Evolutionary conservation across 2,329 filamentous ascomycete species (phyloP), one percentile per base, ranked within the genome.

Genomic region (Geosmithia morbida): DNA sequence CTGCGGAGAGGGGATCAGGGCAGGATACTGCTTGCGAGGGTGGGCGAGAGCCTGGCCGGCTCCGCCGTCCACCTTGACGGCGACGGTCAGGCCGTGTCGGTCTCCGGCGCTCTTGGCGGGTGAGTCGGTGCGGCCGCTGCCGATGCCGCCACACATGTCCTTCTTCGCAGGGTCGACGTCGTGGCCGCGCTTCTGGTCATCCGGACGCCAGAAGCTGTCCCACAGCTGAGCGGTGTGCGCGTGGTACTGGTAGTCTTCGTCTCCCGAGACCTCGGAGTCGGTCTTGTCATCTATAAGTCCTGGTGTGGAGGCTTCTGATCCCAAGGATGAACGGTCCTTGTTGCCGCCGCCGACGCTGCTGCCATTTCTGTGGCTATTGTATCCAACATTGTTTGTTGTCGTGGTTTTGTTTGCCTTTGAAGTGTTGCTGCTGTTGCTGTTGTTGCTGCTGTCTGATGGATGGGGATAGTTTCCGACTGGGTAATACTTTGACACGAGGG

Each of bases 201-300:
- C 52, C 1, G 50, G 54, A 40, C 55, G 54, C 71, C 70, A 74
- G 54, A 74, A 77, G 47, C 61, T 69, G 53, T 75, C 69, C 72
- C 72, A 77, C 2, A 74, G 56, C 53, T 71, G 66, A 22, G 64
- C 57, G 5, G 64, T 62, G 30, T 70, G 64, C 18, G 64, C 56
- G 48, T 70, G 66, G 51, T 72, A 69, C 50, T 71, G 66, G 48
- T 67, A 66, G 52, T 75, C 71, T n/a, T 77, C 72, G 18, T 77
- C 72, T 30, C 61, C 53, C 6, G 72, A 76, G 17, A 60, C 56
- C 46, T 76, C 73, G 4, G 71, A 75, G 52, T 74, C 71, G 7
- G 63, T 63, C 5, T 66, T 67, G 53, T 75, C 69, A 51, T 76
- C 71, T 16, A 72, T 65, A 56, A 75, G 64, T 26, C 68, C 67